Evolutionary conservation across 768 basidiomycete genomes (phyloP).

Genomic region (Russula compacta): DNA sequence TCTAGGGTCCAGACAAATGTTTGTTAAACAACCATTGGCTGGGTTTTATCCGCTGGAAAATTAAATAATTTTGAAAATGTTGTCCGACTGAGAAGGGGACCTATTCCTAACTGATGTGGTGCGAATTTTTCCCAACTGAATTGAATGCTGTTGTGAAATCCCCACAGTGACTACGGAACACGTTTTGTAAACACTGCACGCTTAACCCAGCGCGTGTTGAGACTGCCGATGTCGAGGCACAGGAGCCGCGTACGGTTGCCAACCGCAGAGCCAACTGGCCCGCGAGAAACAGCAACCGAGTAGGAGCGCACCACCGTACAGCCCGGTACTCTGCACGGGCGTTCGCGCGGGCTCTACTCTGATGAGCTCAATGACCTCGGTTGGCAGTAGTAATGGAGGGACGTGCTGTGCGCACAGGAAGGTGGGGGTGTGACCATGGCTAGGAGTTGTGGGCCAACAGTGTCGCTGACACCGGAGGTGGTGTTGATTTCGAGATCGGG

Average conservation of each 20-base stretch:
- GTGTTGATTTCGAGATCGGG: slow-evolving; percentile 5
- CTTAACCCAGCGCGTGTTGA: slow-evolving; percentile 53
- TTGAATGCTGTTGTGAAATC: no score
- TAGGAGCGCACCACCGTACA: no score
- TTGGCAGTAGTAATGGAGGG: background rate
- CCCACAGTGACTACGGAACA: no score
- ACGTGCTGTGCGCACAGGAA: background rate
- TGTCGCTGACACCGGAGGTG: background rate
- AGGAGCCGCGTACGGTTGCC: no score
- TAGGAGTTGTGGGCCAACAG: background rate
- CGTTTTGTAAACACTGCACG: slow-evolving; percentile 65
- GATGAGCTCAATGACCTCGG: slow-evolving; percentile 12
- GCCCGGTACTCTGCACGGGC: background rate
- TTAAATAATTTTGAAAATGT: no score
- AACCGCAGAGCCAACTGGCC: no score
- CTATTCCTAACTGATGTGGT: slow-evolving; percentile 78
- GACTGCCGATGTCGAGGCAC: background rate
- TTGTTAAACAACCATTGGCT: no score
- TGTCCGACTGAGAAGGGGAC: no score
- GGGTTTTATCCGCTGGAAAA: no score
- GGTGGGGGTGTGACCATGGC: background rate
- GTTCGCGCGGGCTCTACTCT: background rate
- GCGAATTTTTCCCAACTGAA: slow-evolving; percentile 61
- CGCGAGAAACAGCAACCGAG: no score
- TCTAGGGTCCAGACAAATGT: no score